Evolutionary conservation across 192 early-diverging fungal genomes (phyloP), one percentile per base, ranked within the genome.

Genomic region (Entomortierella chlamydospora): DNA sequence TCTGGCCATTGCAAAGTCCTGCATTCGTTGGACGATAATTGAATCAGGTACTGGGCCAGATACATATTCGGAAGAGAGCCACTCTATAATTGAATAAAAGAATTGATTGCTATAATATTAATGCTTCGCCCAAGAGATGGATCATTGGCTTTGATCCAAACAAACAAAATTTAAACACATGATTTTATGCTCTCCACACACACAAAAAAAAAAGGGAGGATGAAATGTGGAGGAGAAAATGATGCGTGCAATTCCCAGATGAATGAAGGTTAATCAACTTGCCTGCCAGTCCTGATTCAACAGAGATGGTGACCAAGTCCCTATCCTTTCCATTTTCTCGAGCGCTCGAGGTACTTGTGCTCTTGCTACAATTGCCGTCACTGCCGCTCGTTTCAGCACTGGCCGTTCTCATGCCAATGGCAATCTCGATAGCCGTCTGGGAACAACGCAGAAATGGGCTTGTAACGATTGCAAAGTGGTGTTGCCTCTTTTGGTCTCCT

Each of bases 401-500:
- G 23, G 28, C 23, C 7, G 15, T 51, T 41, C 50, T 25, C 37
- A 83, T 79, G 12, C 76, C 82, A 23, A 73, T 65, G 1, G 82
- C 74, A 30, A 83, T 69, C 58, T 73, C 71, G 25, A 83, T 69
- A 13, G 76, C 82, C 1, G 82, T 79, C 49, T 83, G 64, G 8
- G 71, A 56, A 13, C 74, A 79, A 23, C 82, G 60, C 49, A 73
- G 26, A 37, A 83, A 83, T 0, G 82, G 82, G 28, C 74, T 79
- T 0, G 74, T 70, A 25, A 68, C 61, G 43, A 83, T 73, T 9
- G 72, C 61, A 79, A 72, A 83, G 55, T 83, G 67, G 23, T 70
- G 50, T 15, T 54, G 62, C 53, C 70, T 68, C 52, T 53, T 62
- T 0, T 17, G 9, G 18, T 56, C 60, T 13, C 37, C 50, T 4